Percentiles rank a stretch among this genome's conserved stretches.
phyloP scores from a whole-genome alignment of 2,329 filamentous ascomycete genomes.

The Tolypocladium sp. region DNA sequence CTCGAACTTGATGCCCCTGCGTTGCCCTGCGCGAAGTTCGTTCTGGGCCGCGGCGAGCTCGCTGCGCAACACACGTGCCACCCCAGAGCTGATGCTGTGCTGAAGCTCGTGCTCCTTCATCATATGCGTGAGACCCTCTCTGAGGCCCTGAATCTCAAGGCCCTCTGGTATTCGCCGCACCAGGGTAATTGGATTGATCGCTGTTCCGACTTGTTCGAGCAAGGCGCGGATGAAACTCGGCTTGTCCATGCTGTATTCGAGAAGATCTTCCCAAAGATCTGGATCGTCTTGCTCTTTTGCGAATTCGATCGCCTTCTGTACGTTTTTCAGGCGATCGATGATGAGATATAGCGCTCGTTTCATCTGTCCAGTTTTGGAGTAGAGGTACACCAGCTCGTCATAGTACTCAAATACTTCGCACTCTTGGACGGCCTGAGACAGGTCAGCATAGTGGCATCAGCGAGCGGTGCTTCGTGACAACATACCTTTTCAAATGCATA shows the following conservation, averaged over 20 bases:
- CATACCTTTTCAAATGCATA: slow-evolving; percentile 74
- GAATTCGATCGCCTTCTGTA: slow-evolving; percentile 87
- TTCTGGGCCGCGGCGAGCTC: slow-evolving; percentile 83
- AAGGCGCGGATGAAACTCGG: slow-evolving; percentile 87
- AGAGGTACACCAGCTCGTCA: slow-evolving; percentile 87
- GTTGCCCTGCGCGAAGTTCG: slow-evolving; percentile 67
- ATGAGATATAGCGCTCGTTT: slow-evolving; percentile 88
- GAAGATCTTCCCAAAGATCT: slow-evolving; percentile 88
- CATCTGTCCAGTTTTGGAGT: slow-evolving; percentile 90
- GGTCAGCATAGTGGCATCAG: slow-evolving; percentile 6
- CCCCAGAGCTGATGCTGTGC: slow-evolving; percentile 82
- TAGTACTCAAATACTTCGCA: slow-evolving; percentile 78
- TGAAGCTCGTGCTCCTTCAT: slow-evolving; percentile 96
- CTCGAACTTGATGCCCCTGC: slow-evolving; percentile 83
- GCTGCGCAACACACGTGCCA: slow-evolving; percentile 74
- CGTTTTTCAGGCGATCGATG: slow-evolving; percentile 84
- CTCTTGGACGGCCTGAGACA: slow-evolving; percentile 52
- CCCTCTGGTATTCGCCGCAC: slow-evolving; percentile 88
- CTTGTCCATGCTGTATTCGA: slow-evolving; percentile 97
- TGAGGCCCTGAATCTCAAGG: slow-evolving; percentile 80
- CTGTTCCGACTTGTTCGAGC: slow-evolving; percentile 86
- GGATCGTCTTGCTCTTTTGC: slow-evolving; percentile 88
- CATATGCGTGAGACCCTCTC: slow-evolving; percentile 82
- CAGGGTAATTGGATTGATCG: slow-evolving; percentile 84
- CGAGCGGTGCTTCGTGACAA: background rate